Evolutionary conservation across 495 filamentous ascomycete genomes (phyloP), one percentile per base, ranked within the genome.

Genomic region (Penicillium crystallinum): DNA sequence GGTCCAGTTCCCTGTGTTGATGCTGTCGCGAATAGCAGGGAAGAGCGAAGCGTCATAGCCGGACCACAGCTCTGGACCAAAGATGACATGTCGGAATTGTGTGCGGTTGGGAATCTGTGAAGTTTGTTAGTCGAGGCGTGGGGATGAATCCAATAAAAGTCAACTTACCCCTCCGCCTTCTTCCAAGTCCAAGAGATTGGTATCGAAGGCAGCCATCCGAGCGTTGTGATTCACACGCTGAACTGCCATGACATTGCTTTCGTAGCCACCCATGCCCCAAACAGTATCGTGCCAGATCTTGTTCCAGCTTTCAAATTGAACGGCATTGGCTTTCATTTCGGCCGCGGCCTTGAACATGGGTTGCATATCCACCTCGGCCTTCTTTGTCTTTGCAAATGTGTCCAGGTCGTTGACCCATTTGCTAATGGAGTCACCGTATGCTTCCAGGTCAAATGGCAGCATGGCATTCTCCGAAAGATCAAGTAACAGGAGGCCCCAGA

Each of bases 51-150:
- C 79, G 43, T 90, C 83, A 65, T 88, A 83, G 44, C 84, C 84
- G 41, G 83, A 83, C 88, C 90, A 91, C 6, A 81, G 70, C 63
- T 90, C 81, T 12, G 93, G 93, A 0, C 84, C 91, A 59, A 89
- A 93, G 44, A 98, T 57, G 59, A 96, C 81, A 71, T 98, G 95
- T 65, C 93, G 96, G 77, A 90, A 98, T 72, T 97, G 95, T 21
- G 88, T 88, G 54, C 93, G 83, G 62, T 89, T 88, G 27, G 90
- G 91, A 23, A 96, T 76, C 87, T 93, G 54, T 12, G 37, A 22
- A 30, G n/a, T 21, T n/a, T 27, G 23, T 64, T 49, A 64, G 59
- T 47, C 38, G 30, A 23, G 27, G n/a, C 18, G 30, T 2, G 21
- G 18, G 6, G 23, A 19, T 8, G 4, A 41, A 36, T 23, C 11